Evolutionary conservation across 2,329 filamentous ascomycete genomes (phyloP).

Genomic region (Aschersonia sp.): DNA sequence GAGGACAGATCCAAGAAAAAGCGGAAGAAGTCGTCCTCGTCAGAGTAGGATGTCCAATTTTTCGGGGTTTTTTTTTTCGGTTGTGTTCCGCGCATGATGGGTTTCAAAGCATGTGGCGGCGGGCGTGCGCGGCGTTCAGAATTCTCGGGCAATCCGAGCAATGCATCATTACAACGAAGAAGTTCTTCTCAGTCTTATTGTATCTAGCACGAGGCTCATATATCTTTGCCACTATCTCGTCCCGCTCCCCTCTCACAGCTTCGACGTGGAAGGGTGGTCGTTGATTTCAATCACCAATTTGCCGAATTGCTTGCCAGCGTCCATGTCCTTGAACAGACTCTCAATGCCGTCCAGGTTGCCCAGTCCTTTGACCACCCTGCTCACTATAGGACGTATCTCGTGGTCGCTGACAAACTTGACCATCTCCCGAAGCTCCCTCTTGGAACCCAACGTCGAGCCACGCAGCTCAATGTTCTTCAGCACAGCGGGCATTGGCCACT

Average conservation of each 20-base stretch:
- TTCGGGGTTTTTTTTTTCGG: neutral
- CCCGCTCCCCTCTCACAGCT: slow-evolving; percentile 18
- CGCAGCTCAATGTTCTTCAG: slow-evolving; percentile 77
- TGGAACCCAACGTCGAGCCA: slow-evolving; percentile 83
- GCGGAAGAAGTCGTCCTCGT: slow-evolving; percentile 34
- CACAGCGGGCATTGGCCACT: slow-evolving; percentile 71
- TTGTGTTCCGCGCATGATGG: neutral
- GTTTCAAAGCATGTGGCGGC: neutral
- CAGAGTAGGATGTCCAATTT: slow-evolving; percentile 9
- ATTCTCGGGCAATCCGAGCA: too few relatives aligned
- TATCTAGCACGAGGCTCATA: too few relatives aligned
- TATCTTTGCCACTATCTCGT: neutral
- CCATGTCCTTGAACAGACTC: slow-evolving; percentile 75
- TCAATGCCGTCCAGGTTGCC: slow-evolving; percentile 70
- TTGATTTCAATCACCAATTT: slow-evolving; percentile 72
- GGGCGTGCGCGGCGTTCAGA: too few relatives aligned
- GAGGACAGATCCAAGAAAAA: slow-evolving; percentile 55
- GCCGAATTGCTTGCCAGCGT: slow-evolving; percentile 72
- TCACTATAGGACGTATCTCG: slow-evolving; percentile 64
- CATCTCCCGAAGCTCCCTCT: slow-evolving; percentile 85
- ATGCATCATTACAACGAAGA: too few relatives aligned
- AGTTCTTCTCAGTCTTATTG: too few relatives aligned
- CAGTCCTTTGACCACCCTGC: slow-evolving; percentile 56
- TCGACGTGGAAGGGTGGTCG: slow-evolving; percentile 17
- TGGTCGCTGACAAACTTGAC: slow-evolving; percentile 63